These are phyloP conservation scores for Pseudogymnoascus sp. DNA, from an alignment of 2,329 filamentous ascomycete species.

Conservation along the genomic window DNA sequence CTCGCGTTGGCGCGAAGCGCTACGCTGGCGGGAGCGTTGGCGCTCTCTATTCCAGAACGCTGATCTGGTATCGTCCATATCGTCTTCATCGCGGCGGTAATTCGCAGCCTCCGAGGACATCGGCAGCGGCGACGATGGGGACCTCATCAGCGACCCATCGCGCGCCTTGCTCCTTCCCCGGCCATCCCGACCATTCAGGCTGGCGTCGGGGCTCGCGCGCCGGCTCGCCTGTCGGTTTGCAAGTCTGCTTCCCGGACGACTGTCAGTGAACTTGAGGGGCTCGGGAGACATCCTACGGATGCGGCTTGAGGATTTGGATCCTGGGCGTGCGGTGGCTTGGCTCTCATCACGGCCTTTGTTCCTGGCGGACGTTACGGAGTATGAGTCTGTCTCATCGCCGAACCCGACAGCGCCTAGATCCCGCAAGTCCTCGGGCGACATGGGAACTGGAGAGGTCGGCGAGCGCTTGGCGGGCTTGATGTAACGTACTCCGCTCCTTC, in stretches of 20 bases:
- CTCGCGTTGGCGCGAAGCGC: constrained; percentile 35
- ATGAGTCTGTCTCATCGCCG: constrained; percentile 23
- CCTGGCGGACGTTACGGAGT: constrained; percentile 21
- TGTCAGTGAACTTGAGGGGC: constrained; percentile 13
- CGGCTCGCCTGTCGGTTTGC: constrained; percentile 33
- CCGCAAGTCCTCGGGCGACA: constrained; percentile 81
- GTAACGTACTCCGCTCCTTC: constrained; percentile 55
- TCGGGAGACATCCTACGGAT: constrained; percentile 24
- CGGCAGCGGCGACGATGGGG: constrained; percentile 73
- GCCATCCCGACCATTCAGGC: constrained; percentile 31
- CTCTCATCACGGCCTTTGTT: constrained; percentile 18
- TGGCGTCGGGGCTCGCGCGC: constrained; percentile 29
- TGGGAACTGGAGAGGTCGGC: constrained; percentile 83
- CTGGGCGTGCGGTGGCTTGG: constrained; percentile 26
- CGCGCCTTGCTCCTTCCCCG: constrained; percentile 57
- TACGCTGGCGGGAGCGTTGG: constrained; percentile 48
- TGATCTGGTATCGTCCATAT: constrained; percentile 55
- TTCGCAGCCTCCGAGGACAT: constrained; percentile 53
- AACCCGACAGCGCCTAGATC: constrained; percentile 40
- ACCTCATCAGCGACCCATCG: constrained; percentile 51
- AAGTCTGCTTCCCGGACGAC: constrained; percentile 22
- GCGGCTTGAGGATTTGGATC: constrained; percentile 28
- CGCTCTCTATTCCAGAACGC: constrained; percentile 45
- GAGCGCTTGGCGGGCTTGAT: constrained; percentile 75
- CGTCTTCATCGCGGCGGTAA: constrained; percentile 45